Conservation (phyloP, 73 alveolate genomes). For the Paramecium caudatum region DNA sequence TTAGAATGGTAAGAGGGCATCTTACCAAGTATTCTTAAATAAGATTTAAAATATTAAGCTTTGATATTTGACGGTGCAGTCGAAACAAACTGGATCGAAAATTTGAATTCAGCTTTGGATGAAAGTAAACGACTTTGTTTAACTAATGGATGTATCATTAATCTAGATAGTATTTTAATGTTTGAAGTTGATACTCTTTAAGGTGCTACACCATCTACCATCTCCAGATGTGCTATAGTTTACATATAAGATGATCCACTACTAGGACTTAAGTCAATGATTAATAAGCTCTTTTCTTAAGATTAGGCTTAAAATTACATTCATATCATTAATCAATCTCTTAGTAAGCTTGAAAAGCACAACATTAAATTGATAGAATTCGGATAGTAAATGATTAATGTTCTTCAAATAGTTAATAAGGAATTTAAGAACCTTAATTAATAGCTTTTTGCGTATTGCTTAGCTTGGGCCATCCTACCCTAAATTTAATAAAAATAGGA, state of each 20-base stretch:
- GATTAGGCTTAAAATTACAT: neutral
- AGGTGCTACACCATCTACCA: slow-evolving; percentile 81
- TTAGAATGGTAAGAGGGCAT: slow-evolving; percentile 90
- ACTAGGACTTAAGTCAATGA: neutral
- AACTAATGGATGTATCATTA: slow-evolving; percentile 74
- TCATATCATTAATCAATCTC: neutral
- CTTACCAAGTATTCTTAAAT: slow-evolving; percentile 80
- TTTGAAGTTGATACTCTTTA: slow-evolving; percentile 80
- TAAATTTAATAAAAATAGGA: slow-evolving; percentile 3
- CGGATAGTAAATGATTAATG: neutral
- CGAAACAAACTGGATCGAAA: slow-evolving; percentile 77
- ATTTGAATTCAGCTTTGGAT: slow-evolving; percentile 77
- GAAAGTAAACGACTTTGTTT: slow-evolving; percentile 74
- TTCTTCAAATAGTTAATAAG: neutral
- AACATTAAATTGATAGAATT: neutral
- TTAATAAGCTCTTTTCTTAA: neutral
- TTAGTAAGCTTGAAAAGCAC: neutral
- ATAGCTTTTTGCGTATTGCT: neutral
- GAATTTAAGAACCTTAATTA: neutral
- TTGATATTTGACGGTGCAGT: slow-evolving; percentile 78
- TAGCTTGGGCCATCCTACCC: slow-evolving; percentile 47
- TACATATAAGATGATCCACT: slow-evolving; percentile 67
- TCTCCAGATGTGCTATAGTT: slow-evolving; percentile 81
- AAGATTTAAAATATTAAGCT: slow-evolving; percentile 75
- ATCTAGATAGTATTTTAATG: slow-evolving; percentile 71